Conservation (phyloP, 441 rosid genomes). For the Erysimum pusillum region DNA sequence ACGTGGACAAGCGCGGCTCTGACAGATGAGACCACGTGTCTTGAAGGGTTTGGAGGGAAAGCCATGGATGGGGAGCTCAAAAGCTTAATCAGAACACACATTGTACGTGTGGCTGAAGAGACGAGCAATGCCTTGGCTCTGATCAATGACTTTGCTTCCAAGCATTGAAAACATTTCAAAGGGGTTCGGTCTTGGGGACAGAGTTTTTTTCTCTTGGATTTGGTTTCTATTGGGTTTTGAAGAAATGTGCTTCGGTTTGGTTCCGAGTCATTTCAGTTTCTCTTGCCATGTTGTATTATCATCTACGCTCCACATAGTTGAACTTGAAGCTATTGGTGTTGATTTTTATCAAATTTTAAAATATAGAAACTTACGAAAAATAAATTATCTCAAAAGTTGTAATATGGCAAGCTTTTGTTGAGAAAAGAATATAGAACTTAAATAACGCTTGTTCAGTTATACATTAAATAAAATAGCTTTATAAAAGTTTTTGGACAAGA, state of each 20-base stretch:
- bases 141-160: slow-evolving; percentile 68
- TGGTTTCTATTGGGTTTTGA: slow-evolving; percentile 6
- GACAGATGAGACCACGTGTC: slow-evolving; percentile 86
- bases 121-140: slow-evolving; percentile 88
- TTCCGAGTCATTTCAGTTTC: slow-evolving; percentile 13
- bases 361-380: not conserved
- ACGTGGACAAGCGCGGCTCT: slow-evolving; percentile 95
- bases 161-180: slow-evolving; percentile 43
- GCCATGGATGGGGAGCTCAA: slow-evolving; percentile 73
- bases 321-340: slow-evolving; percentile 6
- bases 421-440: no score
- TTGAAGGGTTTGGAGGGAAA: slow-evolving; percentile 81
- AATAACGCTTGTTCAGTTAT: no score
- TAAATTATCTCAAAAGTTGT: not conserved
- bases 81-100: slow-evolving; percentile 55
- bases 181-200: slow-evolving; percentile 7
- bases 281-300: slow-evolving; percentile 18
- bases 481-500: no score
- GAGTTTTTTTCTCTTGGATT: slow-evolving; percentile 17
- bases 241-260: slow-evolving; percentile 23
- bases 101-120: slow-evolving; percentile 68
- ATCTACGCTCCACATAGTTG: slow-evolving; percentile 18
- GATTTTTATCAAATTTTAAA: not conserved
- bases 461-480: no score
- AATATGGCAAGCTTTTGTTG: not conserved